These are phyloP conservation scores for Saksenaea vasiformis DNA, from an alignment of 371 early-diverging fungal species.

Conservation along the genomic window DNA sequence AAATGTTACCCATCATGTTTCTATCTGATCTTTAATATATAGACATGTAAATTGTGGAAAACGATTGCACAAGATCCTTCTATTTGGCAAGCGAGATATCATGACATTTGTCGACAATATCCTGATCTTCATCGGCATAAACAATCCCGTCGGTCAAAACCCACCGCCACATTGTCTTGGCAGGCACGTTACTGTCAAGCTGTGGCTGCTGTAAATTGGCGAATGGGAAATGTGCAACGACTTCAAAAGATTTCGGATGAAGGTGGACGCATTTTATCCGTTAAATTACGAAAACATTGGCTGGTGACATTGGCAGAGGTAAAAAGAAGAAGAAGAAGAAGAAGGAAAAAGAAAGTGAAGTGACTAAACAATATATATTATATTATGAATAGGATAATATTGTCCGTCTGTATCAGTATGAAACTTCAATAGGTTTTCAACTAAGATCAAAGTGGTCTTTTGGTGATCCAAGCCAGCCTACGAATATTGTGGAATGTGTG, in stretches of 20 bases:
- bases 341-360: neutral
- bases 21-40: neutral
- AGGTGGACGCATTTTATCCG: constrained; percentile 32
- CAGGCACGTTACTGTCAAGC: constrained; percentile 43
- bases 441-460: constrained; percentile 35
- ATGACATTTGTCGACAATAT: constrained; percentile 23
- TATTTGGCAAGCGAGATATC: constrained; percentile 35
- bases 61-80: constrained; percentile 36
- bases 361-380: too few relatives aligned
- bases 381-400: constrained; percentile 31
- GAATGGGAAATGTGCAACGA: constrained; percentile 44
- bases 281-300: constrained; percentile 31
- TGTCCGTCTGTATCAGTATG: constrained; percentile 38
- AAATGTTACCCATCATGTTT: neutral
- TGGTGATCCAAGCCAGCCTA: constrained; percentile 25
- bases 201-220: constrained; percentile 41
- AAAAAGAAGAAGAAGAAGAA: constrained; percentile 5
- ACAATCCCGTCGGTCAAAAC: neutral
- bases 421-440: constrained; percentile 20
- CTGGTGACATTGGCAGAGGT: constrained; percentile 46
- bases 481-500: constrained; percentile 40
- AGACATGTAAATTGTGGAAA: constrained; percentile 46
- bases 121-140: constrained; percentile 41
- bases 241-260: constrained; percentile 22
- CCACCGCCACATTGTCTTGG: constrained; percentile 24